Conservation (phyloP, 495 filamentous ascomycete genomes). For the Aspergillus diversus region DNA sequence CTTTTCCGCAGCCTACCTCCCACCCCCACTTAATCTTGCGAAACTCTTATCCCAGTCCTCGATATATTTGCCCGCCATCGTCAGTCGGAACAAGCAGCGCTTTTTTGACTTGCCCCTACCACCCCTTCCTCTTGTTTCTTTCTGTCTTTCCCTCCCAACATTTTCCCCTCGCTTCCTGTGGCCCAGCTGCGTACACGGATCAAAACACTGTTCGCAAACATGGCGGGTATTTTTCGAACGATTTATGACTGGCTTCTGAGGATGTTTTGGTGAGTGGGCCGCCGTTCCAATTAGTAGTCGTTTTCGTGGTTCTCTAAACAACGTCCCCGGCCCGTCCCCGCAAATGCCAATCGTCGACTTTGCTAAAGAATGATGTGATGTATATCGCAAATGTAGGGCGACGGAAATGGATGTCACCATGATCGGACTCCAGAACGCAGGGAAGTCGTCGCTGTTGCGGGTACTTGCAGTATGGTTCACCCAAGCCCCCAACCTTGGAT, state of each 20-base stretch:
- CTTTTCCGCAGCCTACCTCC: slow-evolving; percentile 24
- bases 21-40: slow-evolving; percentile 25
- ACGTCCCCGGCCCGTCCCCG: slow-evolving; percentile 44
- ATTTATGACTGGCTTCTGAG: slow-evolving; percentile 98
- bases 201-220: slow-evolving; percentile 36
- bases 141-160: not conserved
- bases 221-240: slow-evolving; percentile 86
- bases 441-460: slow-evolving; percentile 92
- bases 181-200: not conserved
- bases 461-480: slow-evolving; percentile 81
- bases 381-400: slow-evolving; percentile 62
- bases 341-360: slow-evolving; percentile 29
- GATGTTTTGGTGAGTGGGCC: slow-evolving; percentile 90
- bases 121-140: not conserved
- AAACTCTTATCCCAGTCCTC: slow-evolving; percentile 23
- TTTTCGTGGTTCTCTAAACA: slow-evolving; percentile 24
- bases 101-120: slow-evolving; percentile 11
- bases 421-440: slow-evolving; percentile 98
- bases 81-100: slow-evolving; percentile 15
- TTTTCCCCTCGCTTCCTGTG: slow-evolving; percentile 3
- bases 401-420: slow-evolving; percentile 99
- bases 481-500: not conserved
- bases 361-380: slow-evolving; percentile 30
- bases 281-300: slow-evolving; percentile 33
- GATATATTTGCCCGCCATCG: slow-evolving; percentile 28